phyloP scores from a whole-genome alignment of 768 basidiomycete genomes.

The Podaxis sp. region DNA sequence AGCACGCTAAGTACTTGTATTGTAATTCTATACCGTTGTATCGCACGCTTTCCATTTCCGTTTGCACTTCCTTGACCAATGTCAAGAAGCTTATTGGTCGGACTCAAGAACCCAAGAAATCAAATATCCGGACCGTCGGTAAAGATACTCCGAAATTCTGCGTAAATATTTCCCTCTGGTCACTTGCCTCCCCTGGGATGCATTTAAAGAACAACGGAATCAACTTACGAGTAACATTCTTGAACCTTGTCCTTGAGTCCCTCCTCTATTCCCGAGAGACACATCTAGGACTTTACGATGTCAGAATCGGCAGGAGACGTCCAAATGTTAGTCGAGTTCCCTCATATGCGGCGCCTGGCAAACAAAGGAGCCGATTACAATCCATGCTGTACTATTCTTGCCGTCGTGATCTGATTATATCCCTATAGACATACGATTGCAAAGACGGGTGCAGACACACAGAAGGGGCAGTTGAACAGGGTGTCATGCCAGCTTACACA shows the following conservation, averaged over 20 bases:
- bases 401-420: slow-evolving; percentile 22
- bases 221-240: neutral
- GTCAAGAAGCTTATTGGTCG: slow-evolving; percentile 1
- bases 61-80: neutral
- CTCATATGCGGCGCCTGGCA: neutral
- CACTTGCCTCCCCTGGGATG: neutral
- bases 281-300: neutral
- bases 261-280: neutral
- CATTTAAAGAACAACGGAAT: neutral
- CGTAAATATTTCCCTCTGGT: neutral
- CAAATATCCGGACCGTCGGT: neutral
- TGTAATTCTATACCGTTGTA: neutral
- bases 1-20: neutral
- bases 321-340: slow-evolving; percentile 43
- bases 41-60: neutral
- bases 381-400: neutral
- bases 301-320: slow-evolving; percentile 35
- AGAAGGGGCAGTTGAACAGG: slow-evolving; percentile 58
- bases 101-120: neutral
- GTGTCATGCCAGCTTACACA: slow-evolving; percentile 74
- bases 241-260: neutral
- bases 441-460: slow-evolving; percentile 18
- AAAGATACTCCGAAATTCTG: neutral
- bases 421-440: slow-evolving; percentile 33
- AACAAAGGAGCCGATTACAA: neutral